Base-by-base conservation (phyloP, 306 rosid genomes). In the Vicia sativa region DNA sequence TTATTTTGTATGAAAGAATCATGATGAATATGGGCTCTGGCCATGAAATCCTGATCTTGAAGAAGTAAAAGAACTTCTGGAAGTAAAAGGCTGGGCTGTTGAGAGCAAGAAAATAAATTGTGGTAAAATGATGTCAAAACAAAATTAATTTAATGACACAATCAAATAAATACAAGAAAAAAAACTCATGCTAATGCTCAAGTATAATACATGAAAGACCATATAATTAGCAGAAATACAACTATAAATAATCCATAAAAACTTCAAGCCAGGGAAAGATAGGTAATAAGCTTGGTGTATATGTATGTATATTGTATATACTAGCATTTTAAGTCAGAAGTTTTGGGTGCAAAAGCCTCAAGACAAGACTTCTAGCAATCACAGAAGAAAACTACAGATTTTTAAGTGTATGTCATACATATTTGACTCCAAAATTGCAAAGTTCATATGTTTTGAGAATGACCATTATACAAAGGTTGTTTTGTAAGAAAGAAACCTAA, bases 51-150 rank as follows among this genome's bases (percentile, higher is more conserved):
- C 73, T 11, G 74, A 72, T 75, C 90, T 75, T 74, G 75, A 12
- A 48, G 93, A 80, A 53, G 91, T 64, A 70, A 74, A 65, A 23
- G 82, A 54, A 25, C 60, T 75, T 71, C 71, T 12, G 46, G 92
- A 78, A 53, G 87, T 64, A 72, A 74, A 62, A 35, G 82, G 91
- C 75, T 76, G 85, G 2, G 76, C 95, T 90, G 85, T 77, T 34
- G 11, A 67, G 63, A 70, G n/a, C 62, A 31, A 71, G 49, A 79
- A 77, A 71, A 23, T 42, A 75, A 67, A 60, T 53, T 28, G 62
- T 2, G 9, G 57, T 54, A 37, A 53, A 16, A 46, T 4, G 39
- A 66, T 62, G 61, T 71, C 65, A 62, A 54, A 53, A 46, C 62
- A 67, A 72, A 67, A 72, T 41, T 61, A 62, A 31, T 39, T 53